Conservation (phyloP, 306 rosid species). For the Quercus cerris region DNA sequence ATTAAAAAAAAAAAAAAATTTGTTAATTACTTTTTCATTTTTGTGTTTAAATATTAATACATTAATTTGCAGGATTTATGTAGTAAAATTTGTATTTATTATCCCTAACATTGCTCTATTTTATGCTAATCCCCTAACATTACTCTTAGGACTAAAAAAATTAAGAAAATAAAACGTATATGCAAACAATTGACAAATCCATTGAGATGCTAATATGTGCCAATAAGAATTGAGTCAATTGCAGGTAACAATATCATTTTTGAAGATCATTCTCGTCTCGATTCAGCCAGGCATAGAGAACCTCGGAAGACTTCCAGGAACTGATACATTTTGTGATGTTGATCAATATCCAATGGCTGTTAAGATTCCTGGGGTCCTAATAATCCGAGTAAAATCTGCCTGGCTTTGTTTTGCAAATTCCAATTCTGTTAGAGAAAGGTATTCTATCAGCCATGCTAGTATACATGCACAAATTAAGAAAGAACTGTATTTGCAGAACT, state of each 20-base stretch:
- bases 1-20: no score
- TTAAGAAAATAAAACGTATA: background rate
- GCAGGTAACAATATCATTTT: slow-evolving; percentile 72
- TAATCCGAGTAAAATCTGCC: slow-evolving; percentile 61
- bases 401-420: slow-evolving; percentile 85
- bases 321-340: slow-evolving; percentile 48
- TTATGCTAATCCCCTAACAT: no score
- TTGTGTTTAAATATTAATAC: no score
- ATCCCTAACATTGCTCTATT: no score
- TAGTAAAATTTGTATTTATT: no score
- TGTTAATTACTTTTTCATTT: no score
- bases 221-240: background rate
- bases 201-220: background rate
- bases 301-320: slow-evolving; percentile 73
- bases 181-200: no score
- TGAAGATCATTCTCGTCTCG: slow-evolving; percentile 58
- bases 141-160: no score
- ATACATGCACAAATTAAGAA: background rate
- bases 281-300: slow-evolving; percentile 64
- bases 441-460: background rate
- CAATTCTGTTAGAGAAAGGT: slow-evolving; percentile 70
- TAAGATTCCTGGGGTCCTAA: slow-evolving; percentile 51
- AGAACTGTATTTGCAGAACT: background rate
- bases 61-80: no score
- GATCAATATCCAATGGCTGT: slow-evolving; percentile 77